These are phyloP conservation scores for Fusarium subtropicale DNA, from an alignment of 2,329 filamentous ascomycete species.

Conservation along the genomic window DNA sequence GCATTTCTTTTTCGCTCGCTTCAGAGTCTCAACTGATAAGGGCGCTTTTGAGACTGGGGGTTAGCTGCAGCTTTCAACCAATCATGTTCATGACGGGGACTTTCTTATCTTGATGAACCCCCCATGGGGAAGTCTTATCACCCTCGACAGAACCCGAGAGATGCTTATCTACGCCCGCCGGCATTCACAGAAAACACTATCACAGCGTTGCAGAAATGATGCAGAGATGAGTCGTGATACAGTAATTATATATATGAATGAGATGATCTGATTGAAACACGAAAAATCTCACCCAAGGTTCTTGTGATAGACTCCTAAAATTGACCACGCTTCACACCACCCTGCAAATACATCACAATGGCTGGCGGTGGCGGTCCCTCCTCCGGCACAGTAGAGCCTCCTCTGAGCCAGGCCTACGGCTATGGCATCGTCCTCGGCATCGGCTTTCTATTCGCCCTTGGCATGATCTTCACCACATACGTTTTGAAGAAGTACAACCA, in stretches of 20 bases:
- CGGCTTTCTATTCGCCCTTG: constrained; percentile 78
- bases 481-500: constrained; percentile 54
- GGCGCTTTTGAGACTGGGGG: constrained; percentile 7
- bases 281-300: not conserved
- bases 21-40: constrained; percentile 16
- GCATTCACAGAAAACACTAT: constrained; percentile 13
- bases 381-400: constrained; percentile 36
- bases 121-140: constrained; percentile 20
- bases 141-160: not conserved
- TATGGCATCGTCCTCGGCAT: constrained; percentile 83
- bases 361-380: constrained; percentile 36
- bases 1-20: constrained; percentile 7
- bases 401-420: constrained; percentile 72
- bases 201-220: constrained; percentile 6
- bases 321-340: not conserved
- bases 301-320: constrained; percentile 1
- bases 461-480: constrained; percentile 61
- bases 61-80: not conserved
- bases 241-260: constrained; percentile 4
- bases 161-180: constrained; percentile 32
- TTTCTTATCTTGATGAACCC: constrained; percentile 13
- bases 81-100: not conserved
- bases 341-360: constrained; percentile 23
- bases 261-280: not conserved
- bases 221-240: not conserved